Conservation (phyloP, 1,284 basidiomycete species). For the Cronartium quercuum region DNA sequence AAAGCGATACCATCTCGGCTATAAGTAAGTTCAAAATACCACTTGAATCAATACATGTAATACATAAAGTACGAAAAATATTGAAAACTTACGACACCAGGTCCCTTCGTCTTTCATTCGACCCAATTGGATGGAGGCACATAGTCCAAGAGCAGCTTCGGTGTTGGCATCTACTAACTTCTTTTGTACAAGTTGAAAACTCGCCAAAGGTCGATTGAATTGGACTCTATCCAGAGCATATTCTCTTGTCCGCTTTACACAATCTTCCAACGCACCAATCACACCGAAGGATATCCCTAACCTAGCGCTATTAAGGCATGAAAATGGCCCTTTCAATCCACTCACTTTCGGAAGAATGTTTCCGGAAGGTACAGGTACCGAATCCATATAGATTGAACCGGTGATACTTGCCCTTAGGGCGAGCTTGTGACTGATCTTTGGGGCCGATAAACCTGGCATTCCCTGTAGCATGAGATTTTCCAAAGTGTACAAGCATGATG, state of each 20-base stretch:
- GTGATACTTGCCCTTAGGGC: constrained; percentile 83
- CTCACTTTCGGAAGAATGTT: constrained; percentile 67
- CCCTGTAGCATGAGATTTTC: constrained; percentile 54
- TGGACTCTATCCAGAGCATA: constrained; percentile 82
- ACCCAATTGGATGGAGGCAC: constrained; percentile 68
- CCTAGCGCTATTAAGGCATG: constrained; percentile 83
- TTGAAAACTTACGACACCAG: constrained; percentile 54
- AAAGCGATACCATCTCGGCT: constrained; percentile 85
- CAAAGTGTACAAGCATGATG: not conserved
- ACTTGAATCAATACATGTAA: not conserved
- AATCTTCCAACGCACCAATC: constrained; percentile 91
- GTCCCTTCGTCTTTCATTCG: constrained; percentile 75
- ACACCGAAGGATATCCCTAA: constrained; percentile 89
- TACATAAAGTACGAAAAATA: not conserved
- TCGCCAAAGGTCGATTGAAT: constrained; percentile 80
- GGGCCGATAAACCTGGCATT: constrained; percentile 72
- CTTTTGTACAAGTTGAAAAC: constrained; percentile 91
- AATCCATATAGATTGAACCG: constrained; percentile 79
- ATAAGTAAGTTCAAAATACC: not conserved
- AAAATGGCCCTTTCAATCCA: constrained; percentile 77
- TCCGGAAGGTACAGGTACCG: constrained; percentile 64
- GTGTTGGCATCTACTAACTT: constrained; percentile 89
- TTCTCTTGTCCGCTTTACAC: constrained; percentile 66
- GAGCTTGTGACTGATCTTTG: constrained; percentile 86
- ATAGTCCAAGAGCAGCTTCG: constrained; percentile 73